phyloP scores from a whole-genome alignment of 164 flowering plant species.

The Chimonanthus praecox region DNA sequence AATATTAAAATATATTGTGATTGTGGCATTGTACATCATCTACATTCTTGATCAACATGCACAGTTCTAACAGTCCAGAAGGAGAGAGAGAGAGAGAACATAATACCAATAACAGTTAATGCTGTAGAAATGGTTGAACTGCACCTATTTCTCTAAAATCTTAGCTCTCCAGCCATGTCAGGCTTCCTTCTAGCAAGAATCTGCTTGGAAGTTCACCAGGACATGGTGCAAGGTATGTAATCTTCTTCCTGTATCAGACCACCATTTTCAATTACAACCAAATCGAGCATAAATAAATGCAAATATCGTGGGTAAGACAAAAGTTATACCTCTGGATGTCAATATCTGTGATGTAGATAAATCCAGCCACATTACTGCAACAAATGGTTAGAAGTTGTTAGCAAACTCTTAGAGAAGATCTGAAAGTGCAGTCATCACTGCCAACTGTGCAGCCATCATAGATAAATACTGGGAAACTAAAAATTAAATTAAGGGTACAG shows the following conservation, averaged over 20 bases:
- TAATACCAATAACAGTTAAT: neutral
- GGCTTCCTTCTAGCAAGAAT: conserved; percentile 57
- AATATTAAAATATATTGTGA: no score
- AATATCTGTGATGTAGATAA: conserved; percentile 71
- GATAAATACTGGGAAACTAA: neutral
- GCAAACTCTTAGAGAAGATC: neutral
- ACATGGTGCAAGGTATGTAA: conserved; percentile 82
- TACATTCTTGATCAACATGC: neutral
- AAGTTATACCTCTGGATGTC: conserved; percentile 66
- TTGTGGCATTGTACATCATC: neutral
- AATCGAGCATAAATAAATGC: neutral
- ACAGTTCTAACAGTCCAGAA: neutral
- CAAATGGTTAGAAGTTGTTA: neutral
- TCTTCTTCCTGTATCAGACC: conserved; percentile 50
- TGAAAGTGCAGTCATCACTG: neutral
- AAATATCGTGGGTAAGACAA: neutral
- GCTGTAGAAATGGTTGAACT: neutral
- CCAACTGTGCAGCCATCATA: neutral
- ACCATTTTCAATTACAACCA: neutral
- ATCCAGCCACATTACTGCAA: conserved; percentile 85
- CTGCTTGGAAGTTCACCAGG: conserved; percentile 86
- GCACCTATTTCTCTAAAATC: neutral
- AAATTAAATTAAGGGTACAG: neutral
- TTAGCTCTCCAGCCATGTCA: conserved; percentile 76
- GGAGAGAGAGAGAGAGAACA: neutral